These are phyloP conservation scores for Firmiana major DNA, from an alignment of 345 rosid genomes.

Conservation along the genomic window DNA sequence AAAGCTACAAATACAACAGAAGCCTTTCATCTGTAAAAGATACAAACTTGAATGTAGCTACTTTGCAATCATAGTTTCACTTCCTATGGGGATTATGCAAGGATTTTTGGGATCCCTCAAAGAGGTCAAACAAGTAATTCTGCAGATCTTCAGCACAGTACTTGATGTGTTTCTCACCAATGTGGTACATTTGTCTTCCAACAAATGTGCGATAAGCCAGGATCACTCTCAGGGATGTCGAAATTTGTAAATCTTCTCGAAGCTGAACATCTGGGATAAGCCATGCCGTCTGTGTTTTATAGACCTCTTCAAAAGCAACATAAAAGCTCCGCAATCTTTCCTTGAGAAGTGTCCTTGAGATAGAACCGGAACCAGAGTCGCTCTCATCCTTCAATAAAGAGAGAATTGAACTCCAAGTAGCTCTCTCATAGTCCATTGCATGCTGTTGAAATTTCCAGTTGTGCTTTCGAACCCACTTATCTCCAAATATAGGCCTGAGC, in stretches of 20 bases:
- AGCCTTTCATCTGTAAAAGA: background rate
- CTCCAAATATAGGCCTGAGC: constrained; percentile 58
- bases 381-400: constrained; percentile 63
- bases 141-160: constrained; percentile 73
- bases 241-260: constrained; percentile 70
- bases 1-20: background rate
- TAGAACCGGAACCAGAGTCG: constrained; percentile 34
- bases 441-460: constrained; percentile 82
- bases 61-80: constrained; percentile 19
- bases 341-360: constrained; percentile 49
- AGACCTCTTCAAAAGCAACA: constrained; percentile 69
- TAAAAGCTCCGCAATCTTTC: constrained; percentile 62
- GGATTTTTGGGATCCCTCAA: constrained; percentile 69
- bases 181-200: constrained; percentile 49
- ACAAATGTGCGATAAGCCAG: constrained; percentile 76
- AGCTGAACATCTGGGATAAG: constrained; percentile 53
- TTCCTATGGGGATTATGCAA: constrained; percentile 54
- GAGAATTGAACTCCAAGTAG: constrained; percentile 72
- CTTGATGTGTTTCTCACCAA: constrained; percentile 65
- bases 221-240: constrained; percentile 61
- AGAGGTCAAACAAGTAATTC: constrained; percentile 64
- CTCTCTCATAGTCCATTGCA: constrained; percentile 63
- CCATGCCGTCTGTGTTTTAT: constrained; percentile 82
- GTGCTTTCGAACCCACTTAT: constrained; percentile 73
- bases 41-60: background rate